Evolutionary conservation across 116 monocot genomes (phyloP).

Genomic region (Zostera marina): DNA sequence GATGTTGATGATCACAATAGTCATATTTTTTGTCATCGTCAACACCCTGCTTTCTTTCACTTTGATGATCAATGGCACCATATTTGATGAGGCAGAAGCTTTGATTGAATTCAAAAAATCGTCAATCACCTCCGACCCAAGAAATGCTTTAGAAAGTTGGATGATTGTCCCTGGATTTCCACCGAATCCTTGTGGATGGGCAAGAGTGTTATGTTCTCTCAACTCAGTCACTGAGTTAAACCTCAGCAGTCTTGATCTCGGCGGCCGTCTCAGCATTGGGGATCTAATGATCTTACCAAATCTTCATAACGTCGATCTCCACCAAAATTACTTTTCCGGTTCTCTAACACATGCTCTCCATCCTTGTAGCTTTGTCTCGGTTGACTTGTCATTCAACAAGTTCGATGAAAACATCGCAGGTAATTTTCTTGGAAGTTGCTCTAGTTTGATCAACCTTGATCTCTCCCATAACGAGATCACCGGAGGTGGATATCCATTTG

Average conservation of each 20-base stretch:
- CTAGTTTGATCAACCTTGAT: constrained; percentile 23
- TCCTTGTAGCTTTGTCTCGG: constrained; percentile 26
- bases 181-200: constrained; percentile 39
- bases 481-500: constrained; percentile 34
- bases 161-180: neutral
- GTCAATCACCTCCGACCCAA: constrained; percentile 34
- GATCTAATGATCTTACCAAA: constrained; percentile 28
- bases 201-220: constrained; percentile 41
- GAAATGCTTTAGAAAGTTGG: constrained; percentile 32
- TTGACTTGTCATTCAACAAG: constrained; percentile 62
- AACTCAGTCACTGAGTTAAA: constrained; percentile 23
- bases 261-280: constrained; percentile 34
- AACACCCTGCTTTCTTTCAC: no score
- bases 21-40: no score
- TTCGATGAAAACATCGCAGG: constrained; percentile 21
- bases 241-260: constrained; percentile 42
- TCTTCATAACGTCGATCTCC: constrained; percentile 33
- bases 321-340: constrained; percentile 59
- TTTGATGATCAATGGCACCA: neutral
- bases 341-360: constrained; percentile 38
- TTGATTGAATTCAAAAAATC: constrained; percentile 46
- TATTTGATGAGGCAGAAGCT: constrained; percentile 29
- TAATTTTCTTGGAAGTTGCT: constrained; percentile 34
- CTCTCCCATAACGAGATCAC: constrained; percentile 46
- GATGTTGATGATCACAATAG: no score